Evolutionary conservation across 345 rosid species (phyloP).

Genomic region (Eucalyptus erythrocorys): DNA sequence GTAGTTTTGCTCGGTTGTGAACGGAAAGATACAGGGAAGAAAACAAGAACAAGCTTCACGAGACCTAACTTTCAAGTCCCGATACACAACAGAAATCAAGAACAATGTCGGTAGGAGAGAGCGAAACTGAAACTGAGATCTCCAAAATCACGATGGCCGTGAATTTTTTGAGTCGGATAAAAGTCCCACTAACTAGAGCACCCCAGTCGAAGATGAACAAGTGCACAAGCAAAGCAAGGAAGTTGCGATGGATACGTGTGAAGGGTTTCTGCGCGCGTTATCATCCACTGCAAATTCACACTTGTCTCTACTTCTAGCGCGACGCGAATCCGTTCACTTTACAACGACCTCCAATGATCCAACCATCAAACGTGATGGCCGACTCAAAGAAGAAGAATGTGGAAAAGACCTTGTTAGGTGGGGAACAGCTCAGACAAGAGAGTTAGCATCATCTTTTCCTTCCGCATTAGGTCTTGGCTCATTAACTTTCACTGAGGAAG

Average conservation of each 20-base stretch:
- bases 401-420: not conserved
- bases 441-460: not conserved
- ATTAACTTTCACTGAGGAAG: not conserved
- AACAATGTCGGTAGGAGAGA: not conserved
- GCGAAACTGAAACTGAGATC: not conserved
- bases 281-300: not conserved
- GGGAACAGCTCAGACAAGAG: not conserved
- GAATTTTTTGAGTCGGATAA: not conserved
- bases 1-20: not conserved
- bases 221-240: not conserved
- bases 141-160: not conserved
- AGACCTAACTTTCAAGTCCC: not conserved
- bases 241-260: not conserved
- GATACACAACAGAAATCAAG: not conserved
- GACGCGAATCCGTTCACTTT: not conserved
- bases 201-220: not conserved
- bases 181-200: not conserved
- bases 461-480: not conserved
- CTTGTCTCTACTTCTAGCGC: not conserved
- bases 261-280: not conserved
- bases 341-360: not conserved
- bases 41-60: not conserved
- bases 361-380: not conserved
- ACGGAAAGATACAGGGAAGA: not conserved
- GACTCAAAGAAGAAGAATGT: not conserved